phyloP scores from a whole-genome alignment of 345 rosid genomes.

The Gynandropsis gynandra region DNA sequence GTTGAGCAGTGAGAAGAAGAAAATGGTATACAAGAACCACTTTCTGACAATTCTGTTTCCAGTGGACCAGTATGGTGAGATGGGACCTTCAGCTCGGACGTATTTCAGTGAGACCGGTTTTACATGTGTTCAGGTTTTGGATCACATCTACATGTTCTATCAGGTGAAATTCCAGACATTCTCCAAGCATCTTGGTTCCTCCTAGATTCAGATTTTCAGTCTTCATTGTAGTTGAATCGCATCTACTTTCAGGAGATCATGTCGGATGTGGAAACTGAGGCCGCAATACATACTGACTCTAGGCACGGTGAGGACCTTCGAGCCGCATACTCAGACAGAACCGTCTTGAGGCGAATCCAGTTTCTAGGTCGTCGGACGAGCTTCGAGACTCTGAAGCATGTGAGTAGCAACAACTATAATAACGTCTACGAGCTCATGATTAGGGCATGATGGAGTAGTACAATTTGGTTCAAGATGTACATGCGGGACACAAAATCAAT shows the following conservation, averaged over 20 bases:
- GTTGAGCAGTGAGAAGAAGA: slow-evolving; percentile 52
- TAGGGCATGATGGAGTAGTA: slow-evolving; percentile 45
- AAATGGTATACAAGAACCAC: slow-evolving; percentile 48
- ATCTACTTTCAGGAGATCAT: slow-evolving; percentile 46
- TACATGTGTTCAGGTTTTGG: slow-evolving; percentile 61
- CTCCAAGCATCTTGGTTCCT: too few species aligned
- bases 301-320: slow-evolving; percentile 64
- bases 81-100: slow-evolving; percentile 69
- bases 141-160: slow-evolving; percentile 53
- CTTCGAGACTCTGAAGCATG: slow-evolving; percentile 64
- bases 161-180: slow-evolving; percentile 41
- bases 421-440: slow-evolving; percentile 63
- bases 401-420: slow-evolving; percentile 53
- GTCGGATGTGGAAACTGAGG: slow-evolving; percentile 46
- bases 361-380: slow-evolving; percentile 58
- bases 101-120: slow-evolving; percentile 63
- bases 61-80: slow-evolving; percentile 59
- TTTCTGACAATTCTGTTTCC: slow-evolving; percentile 69
- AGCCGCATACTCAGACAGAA: slow-evolving; percentile 36
- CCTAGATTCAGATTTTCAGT: background rate
- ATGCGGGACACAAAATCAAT: slow-evolving; percentile 8
- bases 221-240: too few species aligned
- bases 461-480: too few species aligned
- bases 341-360: slow-evolving; percentile 46
- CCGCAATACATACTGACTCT: slow-evolving; percentile 66